These are phyloP conservation scores for Backusella westeae DNA, from an alignment of 192 early-diverging fungal genomes.

Conservation along the genomic window DNA sequence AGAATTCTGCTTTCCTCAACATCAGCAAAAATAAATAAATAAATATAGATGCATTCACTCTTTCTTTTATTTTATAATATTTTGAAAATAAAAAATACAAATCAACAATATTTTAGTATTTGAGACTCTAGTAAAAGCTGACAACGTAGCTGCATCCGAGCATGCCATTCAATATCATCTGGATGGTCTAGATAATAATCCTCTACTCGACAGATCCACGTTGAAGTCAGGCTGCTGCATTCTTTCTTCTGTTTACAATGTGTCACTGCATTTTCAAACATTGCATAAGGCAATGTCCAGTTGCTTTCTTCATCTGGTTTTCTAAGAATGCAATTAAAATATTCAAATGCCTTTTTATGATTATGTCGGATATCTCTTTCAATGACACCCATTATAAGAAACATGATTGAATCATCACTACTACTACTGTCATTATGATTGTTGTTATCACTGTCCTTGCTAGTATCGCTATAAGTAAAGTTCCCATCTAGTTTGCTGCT, in stretches of 20 bases:
- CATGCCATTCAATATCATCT: conserved; percentile 4
- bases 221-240: not conserved
- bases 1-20: too few relatives aligned
- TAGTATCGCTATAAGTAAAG: not conserved
- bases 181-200: not conserved
- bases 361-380: not conserved
- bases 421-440: not conserved
- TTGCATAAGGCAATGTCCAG: conserved; percentile 7
- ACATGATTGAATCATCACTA: not conserved
- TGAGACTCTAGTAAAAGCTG: conserved; percentile 5
- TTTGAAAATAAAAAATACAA: not conserved
- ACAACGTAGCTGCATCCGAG: conserved; percentile 10
- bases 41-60: too few relatives aligned
- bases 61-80: too few relatives aligned
- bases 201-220: conserved; percentile 1
- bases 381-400: not conserved
- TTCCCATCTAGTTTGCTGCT: not conserved
- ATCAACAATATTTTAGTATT: not conserved
- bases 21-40: too few relatives aligned
- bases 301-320: not conserved
- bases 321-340: not conserved
- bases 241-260: not conserved
- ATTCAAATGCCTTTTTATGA: not conserved
- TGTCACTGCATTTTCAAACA: conserved; percentile 8
- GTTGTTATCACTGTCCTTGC: not conserved